Evolutionary conservation across 257 asterid species (phyloP).

Genomic region (Lycium barbarum): DNA sequence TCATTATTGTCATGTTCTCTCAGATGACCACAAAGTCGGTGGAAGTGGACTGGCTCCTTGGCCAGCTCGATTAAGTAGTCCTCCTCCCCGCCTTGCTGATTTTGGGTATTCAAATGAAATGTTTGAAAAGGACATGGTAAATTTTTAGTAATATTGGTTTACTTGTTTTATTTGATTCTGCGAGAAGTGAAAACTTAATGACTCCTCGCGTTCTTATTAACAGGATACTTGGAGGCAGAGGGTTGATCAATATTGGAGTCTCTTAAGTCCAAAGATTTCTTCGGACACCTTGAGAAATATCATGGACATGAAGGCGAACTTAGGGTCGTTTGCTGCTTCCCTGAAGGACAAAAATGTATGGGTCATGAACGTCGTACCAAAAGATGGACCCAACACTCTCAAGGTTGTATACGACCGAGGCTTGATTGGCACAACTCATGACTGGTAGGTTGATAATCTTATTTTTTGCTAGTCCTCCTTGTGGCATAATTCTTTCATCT

Average conservation of each 20-base stretch:
- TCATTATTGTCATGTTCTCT: conserved; percentile 32
- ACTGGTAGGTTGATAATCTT: conserved; percentile 62
- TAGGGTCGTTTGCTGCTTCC: conserved; percentile 97
- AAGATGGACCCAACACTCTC: conserved; percentile 92
- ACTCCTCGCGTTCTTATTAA: conserved; percentile 25
- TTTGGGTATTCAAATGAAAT: conserved; percentile 85
- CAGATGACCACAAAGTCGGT: conserved; percentile 82
- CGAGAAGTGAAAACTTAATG: conserved; percentile 23
- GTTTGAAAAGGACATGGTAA: conserved; percentile 93
- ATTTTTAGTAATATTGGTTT: conserved; percentile 22
- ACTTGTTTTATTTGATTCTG: background rate
- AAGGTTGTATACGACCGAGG: conserved; percentile 91
- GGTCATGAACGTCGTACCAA: conserved; percentile 96
- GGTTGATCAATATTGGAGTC: conserved; percentile 78
- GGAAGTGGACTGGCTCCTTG: conserved; percentile 96
- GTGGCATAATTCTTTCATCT: background rate
- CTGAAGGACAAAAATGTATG: conserved; percentile 86
- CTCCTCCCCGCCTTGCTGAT: conserved; percentile 97
- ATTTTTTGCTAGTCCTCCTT: background rate
- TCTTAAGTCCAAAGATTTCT: conserved; percentile 73
- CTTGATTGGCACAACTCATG: conserved; percentile 80
- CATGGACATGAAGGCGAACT: conserved; percentile 97
- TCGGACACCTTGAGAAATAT: conserved; percentile 77
- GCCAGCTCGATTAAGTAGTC: conserved; percentile 85
- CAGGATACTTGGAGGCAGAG: conserved; percentile 85